These are phyloP conservation scores for Trichoderma semiorbis DNA, from an alignment of 2,329 filamentous ascomycete species.

Conservation along the genomic window DNA sequence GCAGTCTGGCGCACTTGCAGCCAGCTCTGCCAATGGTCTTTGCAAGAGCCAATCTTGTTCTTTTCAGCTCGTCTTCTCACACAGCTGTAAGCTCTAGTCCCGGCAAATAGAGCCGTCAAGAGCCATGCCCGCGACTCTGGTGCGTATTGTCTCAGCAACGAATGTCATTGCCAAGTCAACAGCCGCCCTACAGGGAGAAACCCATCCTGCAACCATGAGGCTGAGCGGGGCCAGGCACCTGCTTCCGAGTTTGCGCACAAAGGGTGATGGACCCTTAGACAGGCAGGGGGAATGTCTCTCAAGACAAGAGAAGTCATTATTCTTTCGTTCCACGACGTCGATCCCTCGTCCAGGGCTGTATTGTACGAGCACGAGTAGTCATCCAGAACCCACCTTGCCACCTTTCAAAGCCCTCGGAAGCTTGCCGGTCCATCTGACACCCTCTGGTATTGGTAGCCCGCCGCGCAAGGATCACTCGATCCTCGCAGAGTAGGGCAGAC, in stretches of 20 bases:
- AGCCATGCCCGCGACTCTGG: background rate
- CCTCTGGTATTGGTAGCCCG: background rate
- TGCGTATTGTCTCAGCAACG: conserved; percentile 23
- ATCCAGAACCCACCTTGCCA: background rate
- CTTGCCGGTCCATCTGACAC: background rate
- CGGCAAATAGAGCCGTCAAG: background rate
- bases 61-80: background rate
- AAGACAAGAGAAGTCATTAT: background rate
- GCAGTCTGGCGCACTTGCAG: background rate
- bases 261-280: background rate
- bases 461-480: background rate
- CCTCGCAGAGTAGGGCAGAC: background rate
- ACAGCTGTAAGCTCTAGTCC: background rate
- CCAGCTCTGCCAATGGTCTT: background rate
- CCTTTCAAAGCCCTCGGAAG: background rate
- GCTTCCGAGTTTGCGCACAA: background rate
- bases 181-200: conserved; percentile 3
- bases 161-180: conserved; percentile 28
- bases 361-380: background rate
- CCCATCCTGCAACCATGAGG: conserved; percentile 5
- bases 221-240: background rate
- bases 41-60: conserved; percentile 6
- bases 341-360: background rate
- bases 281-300: background rate
- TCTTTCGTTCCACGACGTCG: background rate